Percentiles rank a stretch among this genome's conserved stretches.
Evolutionary conservation across 2,329 filamentous ascomycete species (phyloP).

Genomic region (Diplodia mutila): DNA sequence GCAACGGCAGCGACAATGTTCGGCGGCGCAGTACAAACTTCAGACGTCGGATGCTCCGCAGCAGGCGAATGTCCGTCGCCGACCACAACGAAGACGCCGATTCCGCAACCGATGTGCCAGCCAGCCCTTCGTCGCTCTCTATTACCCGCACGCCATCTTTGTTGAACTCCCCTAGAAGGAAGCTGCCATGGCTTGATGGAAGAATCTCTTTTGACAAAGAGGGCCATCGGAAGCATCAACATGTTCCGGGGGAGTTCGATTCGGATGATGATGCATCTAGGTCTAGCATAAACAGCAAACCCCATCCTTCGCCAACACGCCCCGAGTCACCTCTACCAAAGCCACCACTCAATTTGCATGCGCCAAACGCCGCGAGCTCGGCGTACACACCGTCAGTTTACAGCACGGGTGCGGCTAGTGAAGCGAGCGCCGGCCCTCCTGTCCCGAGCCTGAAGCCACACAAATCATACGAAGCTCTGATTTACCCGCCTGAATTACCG

Average conservation of each 20-base stretch:
- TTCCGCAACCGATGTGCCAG: not conserved
- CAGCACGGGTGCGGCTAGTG: not conserved
- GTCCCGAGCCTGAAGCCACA: not conserved
- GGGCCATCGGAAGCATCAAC: not conserved
- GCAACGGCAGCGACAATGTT: not conserved
- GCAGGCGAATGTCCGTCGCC: not conserved
- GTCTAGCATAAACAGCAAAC: not conserved
- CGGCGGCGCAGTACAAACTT: not conserved
- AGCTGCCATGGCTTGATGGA: slow-evolving; percentile 27
- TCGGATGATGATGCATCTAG: slow-evolving; percentile 15
- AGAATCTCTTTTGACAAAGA: not conserved
- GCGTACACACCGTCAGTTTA: slow-evolving; percentile 11
- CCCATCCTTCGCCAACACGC: not conserved
- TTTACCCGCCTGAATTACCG: not conserved
- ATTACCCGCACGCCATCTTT: not conserved
- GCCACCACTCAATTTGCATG: not conserved
- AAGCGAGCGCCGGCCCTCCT: not conserved
- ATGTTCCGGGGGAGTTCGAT: slow-evolving; percentile 24
- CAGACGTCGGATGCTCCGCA: not conserved
- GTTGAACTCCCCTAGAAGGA: slow-evolving; percentile 12
- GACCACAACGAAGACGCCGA: not conserved
- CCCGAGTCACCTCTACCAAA: not conserved
- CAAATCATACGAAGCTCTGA: slow-evolving; percentile 6
- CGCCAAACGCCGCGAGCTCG: not conserved
- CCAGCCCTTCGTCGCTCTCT: not conserved